Base-by-base conservation (phyloP, 768 basidiomycete genomes). In the Collybia sordida region DNA sequence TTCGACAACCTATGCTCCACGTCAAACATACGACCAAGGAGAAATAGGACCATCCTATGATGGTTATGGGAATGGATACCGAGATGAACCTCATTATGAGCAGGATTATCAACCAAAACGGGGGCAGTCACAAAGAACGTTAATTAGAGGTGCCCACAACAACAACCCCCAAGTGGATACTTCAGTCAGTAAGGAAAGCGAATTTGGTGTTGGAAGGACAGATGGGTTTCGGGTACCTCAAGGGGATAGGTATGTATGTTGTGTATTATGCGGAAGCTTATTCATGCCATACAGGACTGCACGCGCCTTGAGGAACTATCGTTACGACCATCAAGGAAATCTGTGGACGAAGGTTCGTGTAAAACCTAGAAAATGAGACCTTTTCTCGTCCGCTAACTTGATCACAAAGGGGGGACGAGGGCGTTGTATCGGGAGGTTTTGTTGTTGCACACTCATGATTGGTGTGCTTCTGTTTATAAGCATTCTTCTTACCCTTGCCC, bases 371-470 rank as follows among this genome's bases (percentile, higher is more conserved):
- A n/a, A n/a, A n/a, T n/a, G n/a, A n/a, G 47, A 28, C 64, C 28
- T 15, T 21, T 28, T 46, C 39, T 22, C 37, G 11, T 49, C 31
- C 39, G 6, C 40, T 31, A 34, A 18, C 27, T 37, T 19, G 4
- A 15, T 28, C 22, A 41, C 38, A n/a, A 55, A 87, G 85, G 87
- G 88, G 14, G 71, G 82, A 47, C 70, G 85, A 50, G 75, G 70
- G 23, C 64, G 81, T 17, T 86, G 84, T 62, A 64, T 82, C 34
- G 82, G 85, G 45, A 68, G 90, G 55, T 86, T 92, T 66, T 86
- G 80, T 64, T 89, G 83, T 59, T 93, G 90, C 67, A 83, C 85
- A 11, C 42, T 92, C 18, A 74, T 92, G 77, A 80, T 81, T 14
- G 58, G 71, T 9, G 47, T 89, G 31, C 81, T 93, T 63, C 60